These are phyloP conservation scores for Camelina sativa DNA, from an alignment of 345 rosid species.

Conservation along the genomic window DNA sequence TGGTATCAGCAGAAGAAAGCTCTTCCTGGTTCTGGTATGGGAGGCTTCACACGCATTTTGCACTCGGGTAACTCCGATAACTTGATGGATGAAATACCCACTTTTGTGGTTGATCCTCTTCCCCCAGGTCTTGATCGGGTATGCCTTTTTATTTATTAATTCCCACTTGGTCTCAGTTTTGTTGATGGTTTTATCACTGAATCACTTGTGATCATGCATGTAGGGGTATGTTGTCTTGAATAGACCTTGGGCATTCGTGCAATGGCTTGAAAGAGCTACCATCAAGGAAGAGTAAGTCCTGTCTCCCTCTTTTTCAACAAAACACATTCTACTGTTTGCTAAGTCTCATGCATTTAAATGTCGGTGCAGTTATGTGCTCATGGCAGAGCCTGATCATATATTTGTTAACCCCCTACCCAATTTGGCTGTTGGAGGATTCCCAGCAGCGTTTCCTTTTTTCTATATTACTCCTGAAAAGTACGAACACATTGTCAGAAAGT, in stretches of 20 bases:
- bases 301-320: neutral
- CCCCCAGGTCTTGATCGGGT: slow-evolving; percentile 90
- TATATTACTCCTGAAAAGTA: slow-evolving; percentile 73
- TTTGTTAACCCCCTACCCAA: slow-evolving; percentile 85
- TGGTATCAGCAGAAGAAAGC: slow-evolving; percentile 87
- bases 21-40: slow-evolving; percentile 89
- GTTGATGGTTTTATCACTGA: neutral
- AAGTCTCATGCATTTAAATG: neutral
- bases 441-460: slow-evolving; percentile 91
- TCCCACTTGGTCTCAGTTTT: neutral
- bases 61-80: slow-evolving; percentile 88
- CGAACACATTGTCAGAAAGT: slow-evolving; percentile 65
- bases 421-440: slow-evolving; percentile 65
- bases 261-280: slow-evolving; percentile 90
- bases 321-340: slow-evolving; percentile 18
- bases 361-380: slow-evolving; percentile 73
- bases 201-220: slow-evolving; percentile 20
- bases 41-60: slow-evolving; percentile 88
- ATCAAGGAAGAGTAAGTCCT: slow-evolving; percentile 88
- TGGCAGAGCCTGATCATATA: slow-evolving; percentile 97
- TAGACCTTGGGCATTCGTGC: slow-evolving; percentile 99
- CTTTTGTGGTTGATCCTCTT: slow-evolving; percentile 90
- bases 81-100: slow-evolving; percentile 94
- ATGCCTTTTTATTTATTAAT: neutral
- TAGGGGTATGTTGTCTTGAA: slow-evolving; percentile 97